Evolutionary conservation across 2,329 filamentous ascomycete species (phyloP).

Genomic region (Claviceps pazoutovae): DNA sequence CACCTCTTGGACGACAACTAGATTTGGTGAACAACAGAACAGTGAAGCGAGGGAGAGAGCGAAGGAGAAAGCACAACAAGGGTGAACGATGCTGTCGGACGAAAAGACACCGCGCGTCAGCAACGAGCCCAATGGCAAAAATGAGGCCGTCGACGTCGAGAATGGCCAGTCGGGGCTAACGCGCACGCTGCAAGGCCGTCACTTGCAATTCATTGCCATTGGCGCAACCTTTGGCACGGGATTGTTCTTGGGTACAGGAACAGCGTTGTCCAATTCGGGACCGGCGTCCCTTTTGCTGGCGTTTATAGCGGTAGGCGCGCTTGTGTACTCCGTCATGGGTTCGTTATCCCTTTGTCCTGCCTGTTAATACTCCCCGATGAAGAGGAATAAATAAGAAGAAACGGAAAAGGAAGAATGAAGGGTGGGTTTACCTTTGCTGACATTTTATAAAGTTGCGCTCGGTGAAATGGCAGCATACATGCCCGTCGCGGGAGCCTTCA

Average conservation of each 20-base stretch:
- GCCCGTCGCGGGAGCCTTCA: slow-evolving; percentile 64
- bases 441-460: slow-evolving; percentile 22
- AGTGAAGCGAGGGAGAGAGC: background rate
- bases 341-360: background rate
- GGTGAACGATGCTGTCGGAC: slow-evolving; percentile 1
- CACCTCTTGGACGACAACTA: background rate
- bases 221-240: slow-evolving; percentile 58
- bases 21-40: background rate
- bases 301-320: slow-evolving; percentile 54
- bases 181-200: slow-evolving; percentile 23
- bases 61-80: background rate
- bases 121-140: slow-evolving; percentile 1
- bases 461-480: slow-evolving; percentile 68
- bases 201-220: slow-evolving; percentile 37
- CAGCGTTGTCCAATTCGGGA: slow-evolving; percentile 46
- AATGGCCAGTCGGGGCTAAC: slow-evolving; percentile 21
- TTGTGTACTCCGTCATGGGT: slow-evolving; percentile 64
- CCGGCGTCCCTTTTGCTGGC: slow-evolving; percentile 54
- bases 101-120: slow-evolving; percentile 4
- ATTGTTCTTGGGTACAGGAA: slow-evolving; percentile 55
- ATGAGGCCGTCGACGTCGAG: slow-evolving; percentile 16
- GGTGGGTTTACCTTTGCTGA: background rate
- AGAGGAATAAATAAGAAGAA: background rate
- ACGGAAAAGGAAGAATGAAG: background rate
- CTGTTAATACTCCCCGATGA: too few species aligned